phyloP scores from a whole-genome alignment of 1,284 basidiomycete species.

The Takashimella tepidaria region DNA sequence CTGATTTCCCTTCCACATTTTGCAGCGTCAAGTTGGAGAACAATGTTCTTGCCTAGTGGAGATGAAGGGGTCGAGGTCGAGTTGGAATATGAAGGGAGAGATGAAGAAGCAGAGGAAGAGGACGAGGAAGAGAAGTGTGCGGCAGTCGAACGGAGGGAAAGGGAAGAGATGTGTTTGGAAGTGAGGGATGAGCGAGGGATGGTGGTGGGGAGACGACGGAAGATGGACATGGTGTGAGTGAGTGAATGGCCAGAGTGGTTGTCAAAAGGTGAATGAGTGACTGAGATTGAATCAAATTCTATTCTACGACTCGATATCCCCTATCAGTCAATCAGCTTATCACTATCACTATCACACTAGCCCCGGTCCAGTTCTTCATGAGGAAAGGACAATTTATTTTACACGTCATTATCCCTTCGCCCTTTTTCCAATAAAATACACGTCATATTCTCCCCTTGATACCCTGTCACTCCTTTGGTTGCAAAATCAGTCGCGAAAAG shows the following conservation, averaged over 20 bases:
- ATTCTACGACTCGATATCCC: not conserved
- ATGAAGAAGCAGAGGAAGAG: conserved; percentile 26
- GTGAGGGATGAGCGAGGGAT: conserved; percentile 20
- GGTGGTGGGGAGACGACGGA: conserved; percentile 29
- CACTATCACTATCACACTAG: too few relatives aligned
- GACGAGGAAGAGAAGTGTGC: conserved; percentile 12
- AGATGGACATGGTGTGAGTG: conserved; percentile 21
- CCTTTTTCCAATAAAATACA: too few relatives aligned
- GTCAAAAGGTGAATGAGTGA: not conserved
- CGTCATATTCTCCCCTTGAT: too few relatives aligned
- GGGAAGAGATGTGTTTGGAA: conserved; percentile 17
- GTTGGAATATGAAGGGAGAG: conserved; percentile 24
- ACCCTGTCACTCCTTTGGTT: too few relatives aligned
- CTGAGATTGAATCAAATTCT: not conserved
- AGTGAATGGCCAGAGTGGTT: not conserved
- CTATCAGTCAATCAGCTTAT: too few relatives aligned
- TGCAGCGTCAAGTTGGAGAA: conserved; percentile 43
- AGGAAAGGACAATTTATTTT: too few relatives aligned
- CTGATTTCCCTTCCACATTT: conserved; percentile 45
- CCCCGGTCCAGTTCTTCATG: too few relatives aligned
- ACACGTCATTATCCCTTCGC: too few relatives aligned
- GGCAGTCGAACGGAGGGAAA: conserved; percentile 13
- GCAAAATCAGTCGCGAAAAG: too few relatives aligned
- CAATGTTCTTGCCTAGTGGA: conserved; percentile 23
- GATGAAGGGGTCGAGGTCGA: conserved; percentile 18